Conservation (phyloP, 306 rosid species). For the Oxytropis ochrocephala region DNA sequence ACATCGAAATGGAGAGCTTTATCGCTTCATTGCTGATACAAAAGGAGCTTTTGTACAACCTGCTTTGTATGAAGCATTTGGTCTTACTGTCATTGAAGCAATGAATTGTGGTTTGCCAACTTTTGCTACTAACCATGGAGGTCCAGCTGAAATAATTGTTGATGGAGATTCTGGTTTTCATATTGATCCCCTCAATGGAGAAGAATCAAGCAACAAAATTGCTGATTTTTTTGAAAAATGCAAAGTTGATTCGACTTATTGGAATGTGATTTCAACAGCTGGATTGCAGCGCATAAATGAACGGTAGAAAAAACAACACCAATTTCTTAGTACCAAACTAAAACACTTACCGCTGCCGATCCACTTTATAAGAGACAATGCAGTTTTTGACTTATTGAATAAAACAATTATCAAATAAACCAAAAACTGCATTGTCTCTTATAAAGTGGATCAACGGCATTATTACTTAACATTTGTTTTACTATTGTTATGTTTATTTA, state of each 20-base stretch:
- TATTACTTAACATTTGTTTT: no score
- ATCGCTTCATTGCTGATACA: slow-evolving; percentile 79
- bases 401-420: no score
- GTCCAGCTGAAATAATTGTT: slow-evolving; percentile 85
- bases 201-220: slow-evolving; percentile 62
- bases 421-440: no score
- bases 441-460: no score
- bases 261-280: slow-evolving; percentile 45
- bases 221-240: slow-evolving; percentile 81
- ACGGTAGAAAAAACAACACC: slow-evolving; percentile 38
- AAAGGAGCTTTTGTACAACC: slow-evolving; percentile 96
- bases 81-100: slow-evolving; percentile 91
- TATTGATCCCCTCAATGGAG: slow-evolving; percentile 69
- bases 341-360: neutral
- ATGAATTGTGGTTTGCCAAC: slow-evolving; percentile 94
- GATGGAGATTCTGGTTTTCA: slow-evolving; percentile 80
- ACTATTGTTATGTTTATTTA: no score
- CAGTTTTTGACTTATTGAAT: no score
- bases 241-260: slow-evolving; percentile 39
- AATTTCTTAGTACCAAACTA: neutral
- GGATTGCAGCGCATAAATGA: slow-evolving; percentile 75
- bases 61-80: slow-evolving; percentile 89
- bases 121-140: slow-evolving; percentile 92
- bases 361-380: no score
- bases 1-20: slow-evolving; percentile 73